Evolutionary conservation across 1,284 basidiomycete species (phyloP).

Genomic region (Tausonia pullulans): DNA sequence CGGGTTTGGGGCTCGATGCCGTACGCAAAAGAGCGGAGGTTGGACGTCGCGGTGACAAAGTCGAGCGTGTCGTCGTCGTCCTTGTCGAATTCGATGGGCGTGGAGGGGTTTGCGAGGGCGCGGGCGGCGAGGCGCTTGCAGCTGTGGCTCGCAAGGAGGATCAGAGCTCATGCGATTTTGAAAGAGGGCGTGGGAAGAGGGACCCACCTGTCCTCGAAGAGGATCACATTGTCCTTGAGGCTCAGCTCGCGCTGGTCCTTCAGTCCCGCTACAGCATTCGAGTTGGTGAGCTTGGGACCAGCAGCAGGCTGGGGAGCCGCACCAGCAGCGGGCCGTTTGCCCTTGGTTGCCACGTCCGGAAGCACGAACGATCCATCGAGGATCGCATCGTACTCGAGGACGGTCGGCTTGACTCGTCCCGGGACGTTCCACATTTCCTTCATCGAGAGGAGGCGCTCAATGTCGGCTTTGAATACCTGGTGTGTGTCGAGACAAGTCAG

Average conservation of each 20-base stretch:
- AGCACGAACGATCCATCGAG: slow-evolving; percentile 48
- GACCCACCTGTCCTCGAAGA: slow-evolving; percentile 68
- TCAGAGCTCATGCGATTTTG: not conserved
- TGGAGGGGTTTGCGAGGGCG: slow-evolving; percentile 57
- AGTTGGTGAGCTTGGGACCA: slow-evolving; percentile 2
- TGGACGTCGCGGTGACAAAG: slow-evolving; percentile 89
- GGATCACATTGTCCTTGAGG: slow-evolving; percentile 62
- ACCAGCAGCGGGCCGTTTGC: slow-evolving; percentile 20
- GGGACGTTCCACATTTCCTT: slow-evolving; percentile 85
- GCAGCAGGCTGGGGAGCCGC: slow-evolving; percentile 16
- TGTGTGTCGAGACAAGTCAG: not conserved
- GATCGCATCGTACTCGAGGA: slow-evolving; percentile 69
- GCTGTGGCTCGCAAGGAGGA: slow-evolving; percentile 35
- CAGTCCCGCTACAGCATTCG: slow-evolving; percentile 38
- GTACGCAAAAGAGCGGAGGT: slow-evolving; percentile 82
- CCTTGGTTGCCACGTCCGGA: slow-evolving; percentile 26
- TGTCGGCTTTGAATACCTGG: slow-evolving; percentile 80
- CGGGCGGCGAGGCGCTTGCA: slow-evolving; percentile 66
- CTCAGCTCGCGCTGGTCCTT: slow-evolving; percentile 70
- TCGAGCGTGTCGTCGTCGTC: slow-evolving; percentile 95
- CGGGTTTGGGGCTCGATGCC: slow-evolving; percentile 79
- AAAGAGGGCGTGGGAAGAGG: not conserved
- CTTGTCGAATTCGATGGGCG: slow-evolving; percentile 81
- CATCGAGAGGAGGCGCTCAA: slow-evolving; percentile 82
- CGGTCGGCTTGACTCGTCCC: slow-evolving; percentile 66